Conservation (phyloP, 768 basidiomycete species). For the Pulveroboletus sp. region DNA sequence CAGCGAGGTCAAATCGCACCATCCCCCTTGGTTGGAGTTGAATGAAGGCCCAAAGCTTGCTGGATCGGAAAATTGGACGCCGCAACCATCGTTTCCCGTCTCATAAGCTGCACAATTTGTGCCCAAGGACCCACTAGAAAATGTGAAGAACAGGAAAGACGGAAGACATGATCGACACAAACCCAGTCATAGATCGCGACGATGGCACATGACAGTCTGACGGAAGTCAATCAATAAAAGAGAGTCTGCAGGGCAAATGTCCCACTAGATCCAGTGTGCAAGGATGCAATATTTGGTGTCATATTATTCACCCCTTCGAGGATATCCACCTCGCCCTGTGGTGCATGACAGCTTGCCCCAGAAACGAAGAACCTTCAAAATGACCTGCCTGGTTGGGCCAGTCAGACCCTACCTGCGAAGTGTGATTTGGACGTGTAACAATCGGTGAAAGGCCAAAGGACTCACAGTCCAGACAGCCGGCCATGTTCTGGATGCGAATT, state of each 20-base stretch:
- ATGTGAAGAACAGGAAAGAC: slow-evolving; percentile 1
- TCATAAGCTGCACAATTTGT: slow-evolving; percentile 21
- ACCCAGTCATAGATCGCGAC: slow-evolving; percentile 19
- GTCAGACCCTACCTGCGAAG: slow-evolving; percentile 10
- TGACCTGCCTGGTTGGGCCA: slow-evolving; percentile 17
- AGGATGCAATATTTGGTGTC: slow-evolving; percentile 29
- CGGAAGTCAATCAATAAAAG: not conserved
- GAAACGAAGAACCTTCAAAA: not conserved
- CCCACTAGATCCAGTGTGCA: slow-evolving; percentile 28
- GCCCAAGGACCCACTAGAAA: slow-evolving; percentile 4
- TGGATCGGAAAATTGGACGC: slow-evolving; percentile 12
- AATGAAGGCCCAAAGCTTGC: slow-evolving; percentile 24
- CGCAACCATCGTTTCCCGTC: slow-evolving; percentile 21
- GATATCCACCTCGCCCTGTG: slow-evolving; percentile 42
- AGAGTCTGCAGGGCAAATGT: not conserved
- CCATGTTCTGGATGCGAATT: slow-evolving; percentile 18
- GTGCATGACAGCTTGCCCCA: not conserved
- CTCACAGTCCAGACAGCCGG: slow-evolving; percentile 24
- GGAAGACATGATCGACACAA: not conserved
- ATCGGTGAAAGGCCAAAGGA: not conserved
- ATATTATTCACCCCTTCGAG: slow-evolving; percentile 44
- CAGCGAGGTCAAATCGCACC: slow-evolving; percentile 17
- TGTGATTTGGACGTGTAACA: too few species aligned
- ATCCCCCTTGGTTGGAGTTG: slow-evolving; percentile 35
- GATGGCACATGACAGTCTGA: slow-evolving; percentile 21